Percentiles rank a stretch among this genome's conserved stretches.
These are phyloP conservation scores for Phoma sp. DNA, from an alignment of 2,329 filamentous ascomycete species.

Conservation along the genomic window DNA sequence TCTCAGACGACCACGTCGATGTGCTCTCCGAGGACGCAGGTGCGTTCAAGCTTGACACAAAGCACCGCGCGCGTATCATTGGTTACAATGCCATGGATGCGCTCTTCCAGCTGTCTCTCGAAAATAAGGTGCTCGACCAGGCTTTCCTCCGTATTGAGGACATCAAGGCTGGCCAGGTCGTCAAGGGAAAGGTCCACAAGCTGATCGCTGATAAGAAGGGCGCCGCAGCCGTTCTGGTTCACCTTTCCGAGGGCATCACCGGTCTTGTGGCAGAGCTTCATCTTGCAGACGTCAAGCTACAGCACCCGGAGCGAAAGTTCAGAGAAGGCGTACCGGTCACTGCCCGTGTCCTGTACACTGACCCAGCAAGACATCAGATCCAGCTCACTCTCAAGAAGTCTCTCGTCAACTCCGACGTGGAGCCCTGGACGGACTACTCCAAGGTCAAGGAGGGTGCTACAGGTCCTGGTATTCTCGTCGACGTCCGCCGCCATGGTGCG, in stretches of 20 bases:
- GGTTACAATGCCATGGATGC: conserved; percentile 89
- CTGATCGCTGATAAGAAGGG: conserved; percentile 80
- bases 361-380: conserved; percentile 77
- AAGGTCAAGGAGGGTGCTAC: conserved; percentile 76
- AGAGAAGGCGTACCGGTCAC: conserved; percentile 84
- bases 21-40: conserved; percentile 78
- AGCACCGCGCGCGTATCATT: conserved; percentile 80
- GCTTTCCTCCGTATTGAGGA: conserved; percentile 92
- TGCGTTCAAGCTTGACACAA: conserved; percentile 76
- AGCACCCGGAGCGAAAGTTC: conserved; percentile 97
- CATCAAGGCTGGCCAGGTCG: conserved; percentile 77
- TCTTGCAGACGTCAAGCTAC: conserved; percentile 83
- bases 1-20: conserved; percentile 90
- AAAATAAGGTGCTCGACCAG: conserved; percentile 82
- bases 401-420: conserved; percentile 84
- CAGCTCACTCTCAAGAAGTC: conserved; percentile 94
- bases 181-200: conserved; percentile 85
- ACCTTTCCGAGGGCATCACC: conserved; percentile 82
- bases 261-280: conserved; percentile 91
- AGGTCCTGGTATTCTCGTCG: conserved; percentile 85
- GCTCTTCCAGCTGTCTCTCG: conserved; percentile 82
- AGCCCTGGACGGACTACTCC: conserved; percentile 80
- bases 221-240: conserved; percentile 80
- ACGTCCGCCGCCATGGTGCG: conserved; percentile 77
- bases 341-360: conserved; percentile 81